Evolutionary conservation across 2,329 filamentous ascomycete genomes (phyloP).

Genomic region (Lecanicillium sp.): DNA sequence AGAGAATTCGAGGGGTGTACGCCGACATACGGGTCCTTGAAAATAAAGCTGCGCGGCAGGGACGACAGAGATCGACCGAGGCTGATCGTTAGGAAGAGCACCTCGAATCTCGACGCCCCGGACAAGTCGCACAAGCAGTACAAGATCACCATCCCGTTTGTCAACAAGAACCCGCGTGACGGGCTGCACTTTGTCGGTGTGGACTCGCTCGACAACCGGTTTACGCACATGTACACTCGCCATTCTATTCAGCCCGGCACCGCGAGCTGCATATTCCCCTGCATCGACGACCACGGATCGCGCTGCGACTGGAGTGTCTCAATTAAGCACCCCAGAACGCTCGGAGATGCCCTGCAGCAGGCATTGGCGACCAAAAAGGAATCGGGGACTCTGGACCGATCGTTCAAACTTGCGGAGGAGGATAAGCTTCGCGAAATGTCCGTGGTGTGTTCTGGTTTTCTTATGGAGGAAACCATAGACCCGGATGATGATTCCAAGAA

Average conservation of each 20-base stretch:
- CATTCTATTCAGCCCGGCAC: conserved; percentile 73
- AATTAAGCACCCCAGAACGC: conserved; percentile 76
- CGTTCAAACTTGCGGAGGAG: conserved; percentile 56
- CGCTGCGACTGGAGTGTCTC: conserved; percentile 84
- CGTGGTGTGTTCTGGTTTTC: conserved; percentile 83
- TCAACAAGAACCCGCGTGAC: conserved; percentile 68
- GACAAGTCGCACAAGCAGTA: conserved; percentile 40
- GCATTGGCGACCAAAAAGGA: conserved; percentile 38
- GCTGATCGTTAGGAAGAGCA: conserved; percentile 41
- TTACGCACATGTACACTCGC: conserved; percentile 86
- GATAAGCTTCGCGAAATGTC: conserved; percentile 85
- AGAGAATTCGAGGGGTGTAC: conserved; percentile 51
- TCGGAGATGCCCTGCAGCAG: conserved; percentile 67
- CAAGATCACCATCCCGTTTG: conserved; percentile 65
- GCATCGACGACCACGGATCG: conserved; percentile 77
- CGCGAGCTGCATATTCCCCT: conserved; percentile 85
- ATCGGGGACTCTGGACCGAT: conserved; percentile 27
- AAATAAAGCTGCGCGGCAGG: conserved; percentile 36
- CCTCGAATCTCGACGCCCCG: conserved; percentile 23
- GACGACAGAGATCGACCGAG: conserved; percentile 34
- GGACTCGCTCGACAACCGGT: conserved; percentile 70
- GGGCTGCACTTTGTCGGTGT: conserved; percentile 89
- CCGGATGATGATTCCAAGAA: conserved; percentile 74
- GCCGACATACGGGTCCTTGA: conserved; percentile 49
- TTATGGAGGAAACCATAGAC: conserved; percentile 77